phyloP scores from a whole-genome alignment of 2,329 filamentous ascomycete species.

The Periconia sp. region DNA sequence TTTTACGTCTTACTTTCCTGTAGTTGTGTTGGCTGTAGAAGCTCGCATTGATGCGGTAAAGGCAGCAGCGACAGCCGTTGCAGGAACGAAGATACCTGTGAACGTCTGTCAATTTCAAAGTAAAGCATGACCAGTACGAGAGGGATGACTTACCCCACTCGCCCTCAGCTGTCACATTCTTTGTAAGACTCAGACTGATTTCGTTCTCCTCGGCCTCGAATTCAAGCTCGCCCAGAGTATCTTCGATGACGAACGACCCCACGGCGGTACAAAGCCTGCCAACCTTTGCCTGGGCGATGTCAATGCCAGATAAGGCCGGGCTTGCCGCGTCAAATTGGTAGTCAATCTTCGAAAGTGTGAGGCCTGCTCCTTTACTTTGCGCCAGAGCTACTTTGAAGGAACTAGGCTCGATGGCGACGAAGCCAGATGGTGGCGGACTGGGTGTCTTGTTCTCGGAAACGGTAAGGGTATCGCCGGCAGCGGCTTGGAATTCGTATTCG shows the following conservation, averaged over 20 bases:
- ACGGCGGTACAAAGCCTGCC: slow-evolving; percentile 24
- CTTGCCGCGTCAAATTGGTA: slow-evolving; percentile 27
- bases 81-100: too few species aligned
- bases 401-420: slow-evolving; percentile 26
- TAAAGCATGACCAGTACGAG: too few species aligned
- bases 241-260: slow-evolving; percentile 23
- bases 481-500: slow-evolving; percentile 27
- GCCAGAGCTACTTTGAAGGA: slow-evolving; percentile 24
- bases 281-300: slow-evolving; percentile 25
- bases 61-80: too few species aligned
- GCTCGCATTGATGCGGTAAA: too few species aligned
- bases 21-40: too few species aligned
- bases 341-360: slow-evolving; percentile 30
- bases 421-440: slow-evolving; percentile 19
- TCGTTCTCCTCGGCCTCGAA: slow-evolving; percentile 32
- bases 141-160: slow-evolving; percentile 33
- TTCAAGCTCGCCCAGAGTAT: slow-evolving; percentile 25
- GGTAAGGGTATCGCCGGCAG: slow-evolving; percentile 22
- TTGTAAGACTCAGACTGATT: slow-evolving; percentile 28
- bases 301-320: slow-evolving; percentile 22
- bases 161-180: slow-evolving; percentile 28
- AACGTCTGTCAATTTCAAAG: too few species aligned
- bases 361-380: slow-evolving; percentile 23
- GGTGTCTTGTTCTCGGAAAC: slow-evolving; percentile 26
- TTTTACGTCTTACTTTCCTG: too few species aligned